A percentile compares a stretch with the other conserved stretches of the same genome.
These are phyloP conservation scores for Beauveria brongniartii DNA, from an alignment of 2,329 filamentous ascomycete species.

Conservation along the genomic window DNA sequence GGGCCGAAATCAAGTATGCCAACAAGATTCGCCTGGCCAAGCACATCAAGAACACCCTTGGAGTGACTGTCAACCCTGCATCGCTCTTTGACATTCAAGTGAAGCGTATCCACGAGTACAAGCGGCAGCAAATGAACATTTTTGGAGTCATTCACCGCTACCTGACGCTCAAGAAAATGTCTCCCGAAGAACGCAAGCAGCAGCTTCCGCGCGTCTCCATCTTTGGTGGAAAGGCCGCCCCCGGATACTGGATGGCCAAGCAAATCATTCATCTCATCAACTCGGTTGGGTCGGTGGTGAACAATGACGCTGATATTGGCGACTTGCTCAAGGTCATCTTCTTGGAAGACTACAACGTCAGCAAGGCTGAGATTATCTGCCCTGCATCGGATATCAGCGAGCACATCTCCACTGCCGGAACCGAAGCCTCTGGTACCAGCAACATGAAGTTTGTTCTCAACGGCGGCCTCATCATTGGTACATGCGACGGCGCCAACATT, in stretches of 20 bases:
- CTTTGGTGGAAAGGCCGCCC: conserved; percentile 95
- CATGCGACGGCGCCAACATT: conserved; percentile 95
- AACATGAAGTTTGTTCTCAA: conserved; percentile 99
- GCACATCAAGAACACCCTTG: conserved; percentile 77
- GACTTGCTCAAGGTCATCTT: conserved; percentile 96
- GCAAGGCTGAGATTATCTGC: conserved; percentile 94
- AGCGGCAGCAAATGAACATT: conserved; percentile 97
- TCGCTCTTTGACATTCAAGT: conserved; percentile 95
- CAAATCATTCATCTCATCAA: conserved; percentile 97
- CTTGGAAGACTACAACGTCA: conserved; percentile 97
- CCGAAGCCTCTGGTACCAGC: conserved; percentile 79
- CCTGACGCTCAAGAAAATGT: conserved; percentile 78
- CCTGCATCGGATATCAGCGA: conserved; percentile 95
- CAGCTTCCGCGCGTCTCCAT: conserved; percentile 82
- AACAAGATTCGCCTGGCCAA: conserved; percentile 92
- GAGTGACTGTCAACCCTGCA: conserved; percentile 75
- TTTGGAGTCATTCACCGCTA: conserved; percentile 97
- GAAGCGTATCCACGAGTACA: conserved; percentile 99
- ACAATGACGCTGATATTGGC: conserved; percentile 85
- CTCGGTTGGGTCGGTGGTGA: conserved; percentile 80
- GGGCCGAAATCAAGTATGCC: conserved; percentile 91
- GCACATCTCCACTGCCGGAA: conserved; percentile 96
- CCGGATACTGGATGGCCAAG: conserved; percentile 99
- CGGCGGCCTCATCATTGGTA: conserved; percentile 93
- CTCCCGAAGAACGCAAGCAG: conserved; percentile 77